Evolutionary conservation across 176 grass and related monocot species (phyloP), one percentile per base, ranked within the genome.

Genomic region (Secale cereale): DNA sequence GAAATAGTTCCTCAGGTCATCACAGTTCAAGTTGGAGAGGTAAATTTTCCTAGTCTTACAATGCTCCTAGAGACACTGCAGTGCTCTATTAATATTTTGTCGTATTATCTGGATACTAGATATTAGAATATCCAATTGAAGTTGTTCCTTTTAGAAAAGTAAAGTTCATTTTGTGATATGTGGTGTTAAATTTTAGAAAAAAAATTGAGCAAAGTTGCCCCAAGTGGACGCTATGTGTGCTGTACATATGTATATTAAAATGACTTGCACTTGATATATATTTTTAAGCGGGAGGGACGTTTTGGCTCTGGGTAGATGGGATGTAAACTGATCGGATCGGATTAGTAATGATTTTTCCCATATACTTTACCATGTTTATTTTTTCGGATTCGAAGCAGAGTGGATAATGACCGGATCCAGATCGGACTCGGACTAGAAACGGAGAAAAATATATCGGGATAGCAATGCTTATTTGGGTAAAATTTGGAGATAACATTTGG

Each of bases 11-110:
- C 91, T 37, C 86, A 86, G 79, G 52, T 98, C 70, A 91, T 98
- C 76, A 86, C 86, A 43, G 87, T 98, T 25, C 88, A 98, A 81
- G 78, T 78, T 81, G 96, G 96, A 82, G 86, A 95, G 96, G 93
- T 98, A 94, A n/a, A 39, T 13, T 75, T 6, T 39, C 22, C 25
- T n/a, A 66, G n/a, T 22, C 32, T 73, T 65, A 59, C 1, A 19
- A 30, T 62, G 61, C 64, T 86, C 17, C 46, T 82, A 25, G 7
- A 82, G 28, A 52, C 77, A 74, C 52, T 8, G n/a, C 62, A 26
- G 20, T 50, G 31, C 19, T 19, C 4, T 78, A 20, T 72, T 85
- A 78, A 6, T 39, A 82, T 57, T 81, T 70, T 70, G 0, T 45
- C 6, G 23, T 59, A 33, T 16, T 33, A 41, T 69, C 2, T 20